Base-by-base conservation (phyloP, 2,329 filamentous ascomycete genomes). In the Trichoderma brevicompactum region DNA sequence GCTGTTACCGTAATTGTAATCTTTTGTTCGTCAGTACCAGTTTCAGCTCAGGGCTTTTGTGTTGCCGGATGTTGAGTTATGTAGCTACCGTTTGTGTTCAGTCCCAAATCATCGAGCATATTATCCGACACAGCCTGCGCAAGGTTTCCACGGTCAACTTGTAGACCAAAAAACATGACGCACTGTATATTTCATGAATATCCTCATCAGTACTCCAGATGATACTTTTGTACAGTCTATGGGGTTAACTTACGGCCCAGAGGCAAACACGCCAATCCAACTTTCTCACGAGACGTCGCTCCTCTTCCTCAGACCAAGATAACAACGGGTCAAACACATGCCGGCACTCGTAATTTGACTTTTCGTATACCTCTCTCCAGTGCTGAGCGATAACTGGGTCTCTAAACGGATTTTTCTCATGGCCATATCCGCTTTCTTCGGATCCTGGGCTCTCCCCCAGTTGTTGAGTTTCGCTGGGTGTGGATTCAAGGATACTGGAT, bases 151-250 rank as follows among this genome's bases (percentile, higher is more conserved):
- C 58, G 48, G 6, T 62, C 58, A 23, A 62, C 58, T 17, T 62
- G 58, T 6, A 62, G 58, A 12, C 58, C 58, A 44, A 62, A 62
- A 23, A 62, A 62, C 58, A 62, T 62, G 48, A 62, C 38, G 7
- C 58, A 62, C 58, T 62, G 12, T 12, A 34, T 5, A 19, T 13
- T n/a, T 38, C 23, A 34, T 44, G 10, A 10, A 28, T 5, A 43
- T 32, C 3, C 8, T 17, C 23, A 17, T 56, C 9, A 56, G 54
- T 13, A 36, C 9, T 1, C 1, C 9, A 12, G 1, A 28, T 5
- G 12, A 6, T 1, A 5, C 2, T 23, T 28, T 28, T 28, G 23
- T 28, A 28, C 23, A 5, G 23, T 28, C 23, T 28, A 28, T 28
- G 23, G 23, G 23, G 5, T 28, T 17, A 34, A 53, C 58, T n/a